A percentile compares a stretch with the other conserved stretches of the same genome.
Evolutionary conservation across 108 stramenopile genomes (phyloP).

Genomic region (Poteriospumella lacustris): DNA sequence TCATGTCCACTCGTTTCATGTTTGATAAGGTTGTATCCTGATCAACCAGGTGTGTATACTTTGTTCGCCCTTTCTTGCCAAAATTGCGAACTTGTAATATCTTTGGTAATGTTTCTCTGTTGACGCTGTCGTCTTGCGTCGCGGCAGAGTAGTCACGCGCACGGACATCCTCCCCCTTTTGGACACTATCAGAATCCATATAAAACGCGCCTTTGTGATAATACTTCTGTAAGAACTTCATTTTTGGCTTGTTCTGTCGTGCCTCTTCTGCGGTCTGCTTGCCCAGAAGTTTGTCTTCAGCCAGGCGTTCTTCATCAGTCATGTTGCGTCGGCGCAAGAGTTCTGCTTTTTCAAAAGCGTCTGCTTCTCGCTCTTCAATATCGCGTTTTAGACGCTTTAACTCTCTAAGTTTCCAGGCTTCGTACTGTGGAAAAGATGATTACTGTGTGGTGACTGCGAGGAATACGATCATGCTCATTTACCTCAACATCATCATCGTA

Average conservation of each 20-base stretch:
- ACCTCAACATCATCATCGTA: constrained; percentile 47
- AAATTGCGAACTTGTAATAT: constrained; percentile 87
- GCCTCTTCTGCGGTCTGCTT: constrained; percentile 33
- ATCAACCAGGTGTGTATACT: constrained; percentile 81
- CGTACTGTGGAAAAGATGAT: constrained; percentile 32
- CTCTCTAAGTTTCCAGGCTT: constrained; percentile 57
- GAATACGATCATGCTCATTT: not conserved
- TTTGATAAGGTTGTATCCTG: constrained; percentile 78
- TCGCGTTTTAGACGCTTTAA: constrained; percentile 54
- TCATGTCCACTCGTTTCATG: not conserved
- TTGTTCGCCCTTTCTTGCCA: constrained; percentile 77
- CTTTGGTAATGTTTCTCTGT: constrained; percentile 71
- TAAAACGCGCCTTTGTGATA: constrained; percentile 96
- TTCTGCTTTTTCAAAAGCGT: constrained; percentile 57
- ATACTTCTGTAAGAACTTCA: constrained; percentile 75
- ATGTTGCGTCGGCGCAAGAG: constrained; percentile 64
- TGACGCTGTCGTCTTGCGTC: constrained; percentile 79
- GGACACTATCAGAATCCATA: constrained; percentile 84
- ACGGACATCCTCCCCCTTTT: constrained; percentile 74
- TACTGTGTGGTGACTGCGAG: not conserved
- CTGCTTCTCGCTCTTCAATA: constrained; percentile 54
- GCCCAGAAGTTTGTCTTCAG: constrained; percentile 66
- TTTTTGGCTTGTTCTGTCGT: constrained; percentile 39
- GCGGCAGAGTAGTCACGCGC: constrained; percentile 69
- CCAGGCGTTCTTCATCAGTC: constrained; percentile 80